Evolutionary conservation across 2,329 filamentous ascomycete species (phyloP), one percentile per base, ranked within the genome.

Genomic region (Aspergillus sp.): DNA sequence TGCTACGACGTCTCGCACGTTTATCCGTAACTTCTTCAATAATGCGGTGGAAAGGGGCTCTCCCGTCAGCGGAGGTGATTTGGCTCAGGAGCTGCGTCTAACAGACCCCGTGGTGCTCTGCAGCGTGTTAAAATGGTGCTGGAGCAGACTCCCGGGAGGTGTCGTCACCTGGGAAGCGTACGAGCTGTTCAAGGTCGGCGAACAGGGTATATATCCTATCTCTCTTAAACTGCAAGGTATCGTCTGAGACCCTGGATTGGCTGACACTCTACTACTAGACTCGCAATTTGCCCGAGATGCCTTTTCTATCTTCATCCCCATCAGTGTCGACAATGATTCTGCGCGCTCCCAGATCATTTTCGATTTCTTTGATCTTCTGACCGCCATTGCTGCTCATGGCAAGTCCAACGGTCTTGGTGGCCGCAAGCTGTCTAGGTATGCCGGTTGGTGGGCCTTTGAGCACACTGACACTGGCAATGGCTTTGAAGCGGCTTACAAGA

Each of bases 381-480:
- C 91, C 3, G 88, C 91, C 5, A 82, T 96, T 57, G 90, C 93
- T 32, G 93, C 93, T 9, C 88, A 96, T 60, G 88, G 88, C 56
- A 97, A 97, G 72, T 82, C 76, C 46, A 98, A 98, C 65, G 93
- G 93, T 39, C 80, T 98, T 52, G 88, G 89, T 50, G 93, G 93
- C 28, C 82, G 90, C 53, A 97, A 97, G 67, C 78, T 98, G 46
- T 97, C 93, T 7, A 81, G 93, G 55, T 88, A 94, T 78, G 93
- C 91, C 36, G 89, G 90, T 41, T 98, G 93, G 93, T 98, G 93
- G 93, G 89, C 91, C 1, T 98, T 98, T 64, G 91, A 96, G 61
- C 88, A 94, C 56, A 80, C 76, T 41, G 90, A 97, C 63, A 82
- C 82, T 5, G 86, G 86, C 38, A 91, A 86, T 63, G 93, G 93